Conservation (phyloP, 2,329 filamentous ascomycete species). For the Stemphylium lycopersici region DNA sequence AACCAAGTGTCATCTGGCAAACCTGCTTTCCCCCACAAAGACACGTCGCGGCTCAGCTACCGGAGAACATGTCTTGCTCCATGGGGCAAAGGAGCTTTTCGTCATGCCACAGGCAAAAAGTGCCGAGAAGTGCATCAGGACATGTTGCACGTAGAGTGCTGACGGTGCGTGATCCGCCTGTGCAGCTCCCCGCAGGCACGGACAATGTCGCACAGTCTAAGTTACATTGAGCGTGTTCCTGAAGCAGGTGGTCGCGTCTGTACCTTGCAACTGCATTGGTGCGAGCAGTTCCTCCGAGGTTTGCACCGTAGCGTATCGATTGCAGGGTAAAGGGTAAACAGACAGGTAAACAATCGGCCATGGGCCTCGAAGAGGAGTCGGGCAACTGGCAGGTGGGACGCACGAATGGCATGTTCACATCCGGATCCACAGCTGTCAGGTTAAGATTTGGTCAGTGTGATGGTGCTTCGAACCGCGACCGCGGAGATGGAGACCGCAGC, state of each 20-base stretch:
- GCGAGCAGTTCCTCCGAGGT: slow-evolving; percentile 9
- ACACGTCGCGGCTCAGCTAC: neutral
- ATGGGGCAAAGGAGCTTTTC: neutral
- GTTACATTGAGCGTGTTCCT: neutral
- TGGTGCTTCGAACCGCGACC: slow-evolving; percentile 23
- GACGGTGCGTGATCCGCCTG: neutral
- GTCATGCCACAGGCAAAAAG: neutral
- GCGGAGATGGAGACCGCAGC: slow-evolving; percentile 23
- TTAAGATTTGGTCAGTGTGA: slow-evolving; percentile 36
- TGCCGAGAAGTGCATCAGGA: neutral
- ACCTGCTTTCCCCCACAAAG: neutral
- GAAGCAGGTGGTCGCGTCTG: neutral
- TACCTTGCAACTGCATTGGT: slow-evolving; percentile 7
- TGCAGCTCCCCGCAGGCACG: slow-evolving; percentile 5
- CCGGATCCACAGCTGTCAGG: slow-evolving; percentile 8
- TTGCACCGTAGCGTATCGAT: neutral
- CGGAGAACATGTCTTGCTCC: neutral
- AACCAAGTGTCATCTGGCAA: neutral
- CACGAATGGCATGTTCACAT: neutral
- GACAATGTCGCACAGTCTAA: slow-evolving; percentile 1
- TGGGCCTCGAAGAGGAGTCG: neutral
- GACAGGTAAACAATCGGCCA: neutral
- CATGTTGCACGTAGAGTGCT: slow-evolving; percentile 1
- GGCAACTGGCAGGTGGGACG: neutral
- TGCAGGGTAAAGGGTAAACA: slow-evolving; percentile 9